Percentiles rank a stretch among this genome's conserved stretches.
phyloP scores from a whole-genome alignment of 352 stramenopile genomes.

The Globisporangium orthogonon region DNA sequence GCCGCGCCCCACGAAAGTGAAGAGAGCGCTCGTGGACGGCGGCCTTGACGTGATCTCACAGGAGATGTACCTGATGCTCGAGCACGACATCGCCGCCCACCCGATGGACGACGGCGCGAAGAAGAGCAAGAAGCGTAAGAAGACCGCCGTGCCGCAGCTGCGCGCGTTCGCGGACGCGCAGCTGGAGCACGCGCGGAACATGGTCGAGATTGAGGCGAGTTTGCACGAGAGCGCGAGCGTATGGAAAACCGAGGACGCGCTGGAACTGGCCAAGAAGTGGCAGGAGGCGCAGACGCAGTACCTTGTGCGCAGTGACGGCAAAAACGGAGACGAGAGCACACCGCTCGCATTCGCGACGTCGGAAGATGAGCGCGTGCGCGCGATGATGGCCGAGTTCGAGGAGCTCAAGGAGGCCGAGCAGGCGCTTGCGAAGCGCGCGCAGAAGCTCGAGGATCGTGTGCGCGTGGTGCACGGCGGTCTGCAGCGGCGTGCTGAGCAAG shows the following conservation, averaged over 20 bases:
- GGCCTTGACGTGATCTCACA: conserved; percentile 29
- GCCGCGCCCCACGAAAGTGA: conserved; percentile 63
- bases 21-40: conserved; percentile 41
- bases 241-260: conserved; percentile 27
- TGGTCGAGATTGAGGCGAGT: conserved; percentile 77
- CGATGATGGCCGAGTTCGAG: conserved; percentile 49
- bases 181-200: conserved; percentile 58
- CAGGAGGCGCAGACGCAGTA: conserved; percentile 28
- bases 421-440: conserved; percentile 48
- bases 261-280: conserved; percentile 27
- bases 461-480: conserved; percentile 60
- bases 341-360: conserved; percentile 38
- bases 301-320: conserved; percentile 21
- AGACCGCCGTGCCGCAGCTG: conserved; percentile 26
- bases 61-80: conserved; percentile 65
- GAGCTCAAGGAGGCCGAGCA: conserved; percentile 63
- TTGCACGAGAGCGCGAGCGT: conserved; percentile 24
- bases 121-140: conserved; percentile 64
- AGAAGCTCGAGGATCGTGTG: conserved; percentile 73
- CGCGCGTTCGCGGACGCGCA: conserved; percentile 54
- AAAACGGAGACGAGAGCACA: conserved; percentile 2
- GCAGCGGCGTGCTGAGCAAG: conserved; percentile 35
- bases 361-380: conserved; percentile 36
- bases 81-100: conserved; percentile 53
- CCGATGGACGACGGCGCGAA: conserved; percentile 21